A percentile compares a stretch with the other conserved stretches of the same genome.
phyloP scores from a whole-genome alignment of 441 rosid species.

The California macrophylla region DNA sequence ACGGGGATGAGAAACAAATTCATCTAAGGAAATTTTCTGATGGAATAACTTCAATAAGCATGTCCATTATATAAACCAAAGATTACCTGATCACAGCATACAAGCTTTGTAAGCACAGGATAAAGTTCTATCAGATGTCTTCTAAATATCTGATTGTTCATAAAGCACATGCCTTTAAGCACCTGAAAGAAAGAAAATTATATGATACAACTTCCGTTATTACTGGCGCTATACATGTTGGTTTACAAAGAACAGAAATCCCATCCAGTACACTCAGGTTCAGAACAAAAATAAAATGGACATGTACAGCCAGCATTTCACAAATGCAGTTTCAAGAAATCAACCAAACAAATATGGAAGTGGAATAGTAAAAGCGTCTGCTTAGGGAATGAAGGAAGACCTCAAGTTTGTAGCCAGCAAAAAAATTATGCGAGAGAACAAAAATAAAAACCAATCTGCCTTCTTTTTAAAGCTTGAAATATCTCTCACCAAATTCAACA shows the following conservation, averaged over 20 bases:
- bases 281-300: no score
- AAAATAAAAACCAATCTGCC: background rate
- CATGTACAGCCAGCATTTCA: background rate
- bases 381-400: background rate
- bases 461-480: background rate
- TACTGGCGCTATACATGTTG: background rate
- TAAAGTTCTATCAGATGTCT: slow-evolving; percentile 84
- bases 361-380: background rate
- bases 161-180: slow-evolving; percentile 85
- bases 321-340: background rate
- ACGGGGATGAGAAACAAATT: background rate
- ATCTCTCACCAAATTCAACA: background rate
- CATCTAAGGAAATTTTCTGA: background rate
- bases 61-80: slow-evolving; percentile 7
- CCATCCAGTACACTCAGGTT: background rate
- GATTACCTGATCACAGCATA: slow-evolving; percentile 94
- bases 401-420: background rate
- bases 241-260: background rate
- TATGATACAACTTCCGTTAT: background rate
- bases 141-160: slow-evolving; percentile 75
- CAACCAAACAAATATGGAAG: background rate
- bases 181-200: slow-evolving; percentile 47
- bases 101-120: slow-evolving; percentile 85
- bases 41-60: background rate
- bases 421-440: background rate